Base-by-base conservation (phyloP, 2,329 filamentous ascomycete genomes). In the Pseudogymnoascus sp. region DNA sequence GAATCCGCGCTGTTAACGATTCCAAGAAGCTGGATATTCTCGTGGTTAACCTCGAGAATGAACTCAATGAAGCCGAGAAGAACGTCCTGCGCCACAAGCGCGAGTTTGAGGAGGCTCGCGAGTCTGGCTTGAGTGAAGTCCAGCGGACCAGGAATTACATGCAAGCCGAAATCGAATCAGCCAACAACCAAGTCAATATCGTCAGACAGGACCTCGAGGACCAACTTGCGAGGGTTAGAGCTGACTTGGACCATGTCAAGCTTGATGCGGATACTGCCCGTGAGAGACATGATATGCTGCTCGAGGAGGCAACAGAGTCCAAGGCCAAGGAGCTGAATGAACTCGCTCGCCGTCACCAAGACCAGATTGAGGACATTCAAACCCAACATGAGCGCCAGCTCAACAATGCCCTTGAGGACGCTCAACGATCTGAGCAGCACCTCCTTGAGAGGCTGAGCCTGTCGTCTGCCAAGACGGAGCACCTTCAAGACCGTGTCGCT, bases 151-250 rank as follows among this genome's bases (percentile, higher is more conserved):
- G 89, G 63, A 84, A 88, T 65, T 82, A 90, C 4, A 81, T 96
- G 79, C 89, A 96, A 73, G 82, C 84, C 10, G 91, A 97, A 71
- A 79, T 97, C 35, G 91, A 96, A 63, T 81, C 85, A 39, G 90
- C 92, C 60, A 94, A 92, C 71, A 87, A 90, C 72, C 88, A 96
- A 69, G 89, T 93, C 74, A 93, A 95, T 70, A 83, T 89, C 61
- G 86, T 93, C 29, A 88, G 91, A 60, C 85, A 89, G 55, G 89
- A 93, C 69, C 83, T 95, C 9, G 92, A 96, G 72, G 86, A 88
- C 63, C 90, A 96, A 72, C 83, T 94, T 64, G 76, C 81, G 27
- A 87, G 86, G 69, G 77, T 92, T 29, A 86, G 91, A 61, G 78
- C 82, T 17, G 90, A 96, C 72, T 78, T 96, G 44, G 91, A 96